phyloP scores from a whole-genome alignment of 2,329 filamentous ascomycete species.

The Exophiala xenobiotica region DNA sequence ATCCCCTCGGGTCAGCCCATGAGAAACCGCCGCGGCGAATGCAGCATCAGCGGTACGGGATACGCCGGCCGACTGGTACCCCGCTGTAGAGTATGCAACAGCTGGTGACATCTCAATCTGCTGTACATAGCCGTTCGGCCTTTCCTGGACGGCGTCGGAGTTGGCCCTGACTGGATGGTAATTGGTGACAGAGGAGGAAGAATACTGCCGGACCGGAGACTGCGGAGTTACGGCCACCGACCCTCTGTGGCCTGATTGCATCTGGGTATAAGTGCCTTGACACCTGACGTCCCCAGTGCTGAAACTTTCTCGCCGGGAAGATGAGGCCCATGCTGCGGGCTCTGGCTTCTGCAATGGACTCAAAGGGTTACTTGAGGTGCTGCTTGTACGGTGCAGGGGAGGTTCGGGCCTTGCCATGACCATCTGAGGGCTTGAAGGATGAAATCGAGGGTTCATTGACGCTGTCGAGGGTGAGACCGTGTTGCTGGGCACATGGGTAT shows the following conservation, averaged over 20 bases:
- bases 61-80: conserved; percentile 17
- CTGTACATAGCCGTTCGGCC: conserved; percentile 22
- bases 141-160: conserved; percentile 19
- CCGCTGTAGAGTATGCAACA: conserved; percentile 15
- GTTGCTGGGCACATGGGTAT: conserved; percentile 9
- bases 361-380: conserved; percentile 33
- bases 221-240: conserved; percentile 14
- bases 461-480: conserved; percentile 18
- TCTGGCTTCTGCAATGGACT: conserved; percentile 34
- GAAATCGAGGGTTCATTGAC: conserved; percentile 32
- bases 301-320: conserved; percentile 31
- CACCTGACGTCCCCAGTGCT: conserved; percentile 20
- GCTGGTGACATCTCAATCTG: conserved; percentile 15
- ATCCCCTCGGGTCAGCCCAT: conserved; percentile 30
- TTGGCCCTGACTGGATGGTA: conserved; percentile 22
- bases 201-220: conserved; percentile 27
- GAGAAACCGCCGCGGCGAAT: conserved; percentile 32
- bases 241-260: conserved; percentile 8
- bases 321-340: conserved; percentile 32
- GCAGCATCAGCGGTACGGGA: conserved; percentile 31
- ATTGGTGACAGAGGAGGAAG: conserved; percentile 20
- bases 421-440: conserved; percentile 32
- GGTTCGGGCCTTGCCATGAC: conserved; percentile 30
- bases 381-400: conserved; percentile 33
- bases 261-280: conserved; percentile 11